A percentile compares a stretch with the other conserved stretches of the same genome.
Evolutionary conservation across 1,284 basidiomycete species (phyloP).

Genomic region (Microbotryum violaceum): DNA sequence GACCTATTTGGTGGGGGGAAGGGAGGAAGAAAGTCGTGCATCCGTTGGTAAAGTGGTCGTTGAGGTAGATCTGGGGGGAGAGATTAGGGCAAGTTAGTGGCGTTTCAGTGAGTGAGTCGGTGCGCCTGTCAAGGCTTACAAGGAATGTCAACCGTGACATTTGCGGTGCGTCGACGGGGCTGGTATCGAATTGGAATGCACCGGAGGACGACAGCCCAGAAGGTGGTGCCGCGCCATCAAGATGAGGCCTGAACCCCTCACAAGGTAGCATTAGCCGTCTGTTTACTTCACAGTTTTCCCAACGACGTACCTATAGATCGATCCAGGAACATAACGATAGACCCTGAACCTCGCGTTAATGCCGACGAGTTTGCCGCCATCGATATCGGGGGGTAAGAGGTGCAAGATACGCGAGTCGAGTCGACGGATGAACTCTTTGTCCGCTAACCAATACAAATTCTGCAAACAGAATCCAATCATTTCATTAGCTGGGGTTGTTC

Average conservation of each 20-base stretch:
- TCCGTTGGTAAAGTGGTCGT: slow-evolving; percentile 47
- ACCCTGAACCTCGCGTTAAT: slow-evolving; percentile 50
- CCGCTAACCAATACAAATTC: slow-evolving; percentile 53
- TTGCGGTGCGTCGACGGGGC: slow-evolving; percentile 36
- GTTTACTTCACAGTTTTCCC: no score
- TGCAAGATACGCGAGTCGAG: slow-evolving; percentile 46
- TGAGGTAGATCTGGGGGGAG: slow-evolving; percentile 47
- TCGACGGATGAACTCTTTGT: slow-evolving; percentile 44
- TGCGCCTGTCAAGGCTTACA: slow-evolving; percentile 5
- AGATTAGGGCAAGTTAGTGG: background rate
- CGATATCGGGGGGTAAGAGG: slow-evolving; percentile 44
- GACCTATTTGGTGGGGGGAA: slow-evolving; percentile 40
- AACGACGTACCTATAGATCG: slow-evolving; percentile 6
- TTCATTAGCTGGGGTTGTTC: no score
- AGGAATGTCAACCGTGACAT: slow-evolving; percentile 51
- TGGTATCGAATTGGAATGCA: slow-evolving; percentile 43
- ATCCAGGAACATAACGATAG: slow-evolving; percentile 26
- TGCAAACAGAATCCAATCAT: slow-evolving; percentile 43
- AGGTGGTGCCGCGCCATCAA: no score
- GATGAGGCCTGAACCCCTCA: no score
- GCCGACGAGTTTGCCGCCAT: slow-evolving; percentile 47
- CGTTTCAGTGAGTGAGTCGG: no score
- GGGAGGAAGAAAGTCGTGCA: slow-evolving; percentile 54
- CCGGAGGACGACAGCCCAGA: no score
- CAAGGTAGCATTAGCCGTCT: no score